Conservation (phyloP, 352 stramenopile genomes). For the Thalassiosira mediterranea region DNA sequence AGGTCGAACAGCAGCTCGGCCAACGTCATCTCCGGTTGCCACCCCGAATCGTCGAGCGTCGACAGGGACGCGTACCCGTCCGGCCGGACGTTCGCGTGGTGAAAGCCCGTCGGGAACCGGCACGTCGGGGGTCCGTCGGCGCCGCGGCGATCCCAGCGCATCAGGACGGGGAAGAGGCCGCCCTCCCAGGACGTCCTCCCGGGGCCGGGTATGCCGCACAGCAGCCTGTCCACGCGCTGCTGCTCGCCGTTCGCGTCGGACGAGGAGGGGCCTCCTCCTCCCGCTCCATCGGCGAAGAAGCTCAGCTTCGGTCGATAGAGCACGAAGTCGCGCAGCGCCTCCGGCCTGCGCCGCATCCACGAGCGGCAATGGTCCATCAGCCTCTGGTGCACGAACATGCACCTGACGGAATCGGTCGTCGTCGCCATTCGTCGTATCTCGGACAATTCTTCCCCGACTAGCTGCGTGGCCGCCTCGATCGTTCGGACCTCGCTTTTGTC, state of each 20-base stretch:
- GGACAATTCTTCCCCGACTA: constrained; percentile 2
- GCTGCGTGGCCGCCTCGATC: background rate
- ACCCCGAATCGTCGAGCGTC: constrained; percentile 8
- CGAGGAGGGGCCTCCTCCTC: too few species aligned
- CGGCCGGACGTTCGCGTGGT: constrained; percentile 21
- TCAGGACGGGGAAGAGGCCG: constrained; percentile 14
- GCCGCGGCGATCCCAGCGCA: constrained; percentile 14
- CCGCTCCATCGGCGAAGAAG: too few species aligned
- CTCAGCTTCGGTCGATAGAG: constrained; percentile 12
- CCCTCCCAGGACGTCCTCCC: constrained; percentile 21
- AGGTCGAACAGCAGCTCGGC: constrained; percentile 21
- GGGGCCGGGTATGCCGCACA: constrained; percentile 22
- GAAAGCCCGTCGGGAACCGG: constrained; percentile 22
- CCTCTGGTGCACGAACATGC: constrained; percentile 12
- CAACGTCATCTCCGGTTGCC: constrained; percentile 25
- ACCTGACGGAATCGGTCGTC: background rate
- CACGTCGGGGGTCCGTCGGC: constrained; percentile 7
- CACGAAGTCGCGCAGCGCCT: constrained; percentile 24
- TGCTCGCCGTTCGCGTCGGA: too few species aligned
- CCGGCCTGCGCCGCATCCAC: constrained; percentile 12
- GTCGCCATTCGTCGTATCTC: background rate
- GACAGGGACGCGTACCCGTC: constrained; percentile 1
- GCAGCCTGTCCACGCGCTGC: constrained; percentile 1
- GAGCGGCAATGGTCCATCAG: constrained; percentile 16
- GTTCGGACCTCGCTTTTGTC: too few species aligned